A percentile compares a stretch with the other conserved stretches of the same genome.
These are phyloP conservation scores for Blepharisma japonicum DNA, from an alignment of 73 alveolate genomes.

Conservation along the genomic window DNA sequence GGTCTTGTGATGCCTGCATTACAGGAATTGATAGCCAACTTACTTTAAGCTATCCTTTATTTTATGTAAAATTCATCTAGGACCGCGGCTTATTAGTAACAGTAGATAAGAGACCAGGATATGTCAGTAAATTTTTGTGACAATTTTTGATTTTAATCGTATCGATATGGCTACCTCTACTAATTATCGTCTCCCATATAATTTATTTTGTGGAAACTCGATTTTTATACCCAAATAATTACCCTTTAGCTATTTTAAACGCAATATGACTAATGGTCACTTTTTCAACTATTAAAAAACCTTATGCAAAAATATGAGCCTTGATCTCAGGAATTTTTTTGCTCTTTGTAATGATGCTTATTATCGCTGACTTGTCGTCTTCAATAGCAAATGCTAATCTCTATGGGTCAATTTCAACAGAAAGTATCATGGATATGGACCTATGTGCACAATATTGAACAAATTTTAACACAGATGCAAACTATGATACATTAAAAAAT, in stretches of 20 bases:
- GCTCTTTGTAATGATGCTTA: background rate
- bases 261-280: background rate
- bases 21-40: no score
- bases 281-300: background rate
- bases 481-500: no score
- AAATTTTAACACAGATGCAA: no score
- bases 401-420: background rate
- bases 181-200: background rate
- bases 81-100: no score
- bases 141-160: background rate
- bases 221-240: background rate
- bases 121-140: background rate
- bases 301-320: background rate
- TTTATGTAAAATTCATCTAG: no score
- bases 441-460: no score
- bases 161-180: background rate
- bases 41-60: no score
- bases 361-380: constrained; percentile 17
- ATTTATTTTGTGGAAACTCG: background rate
- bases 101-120: no score
- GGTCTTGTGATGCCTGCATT: no score
- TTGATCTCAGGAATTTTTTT: background rate
- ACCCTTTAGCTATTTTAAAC: background rate
- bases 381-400: background rate
- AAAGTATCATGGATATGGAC: no score